A percentile compares a stretch with the other conserved stretches of the same genome.
phyloP scores from a whole-genome alignment of 768 basidiomycete genomes.

The Dentipellis fragilis region DNA sequence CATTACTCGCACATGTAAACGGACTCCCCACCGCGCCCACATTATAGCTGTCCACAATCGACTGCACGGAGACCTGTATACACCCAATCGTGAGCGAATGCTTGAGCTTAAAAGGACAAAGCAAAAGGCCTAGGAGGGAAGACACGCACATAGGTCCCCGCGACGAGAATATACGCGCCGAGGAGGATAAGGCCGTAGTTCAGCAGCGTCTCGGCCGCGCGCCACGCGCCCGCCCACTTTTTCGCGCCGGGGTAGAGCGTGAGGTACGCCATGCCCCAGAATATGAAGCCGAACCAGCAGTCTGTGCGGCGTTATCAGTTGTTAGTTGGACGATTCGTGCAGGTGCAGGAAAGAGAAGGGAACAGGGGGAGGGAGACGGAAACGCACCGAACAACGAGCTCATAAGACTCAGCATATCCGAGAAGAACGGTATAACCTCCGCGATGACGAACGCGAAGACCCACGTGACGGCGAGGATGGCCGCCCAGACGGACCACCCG shows the following conservation, averaged over 20 bases:
- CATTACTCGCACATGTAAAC: conserved; percentile 1
- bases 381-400: conserved; percentile 30
- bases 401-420: conserved; percentile 32
- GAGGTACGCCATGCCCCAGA: conserved; percentile 36
- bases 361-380: conserved; percentile 1
- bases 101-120: not conserved
- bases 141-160: conserved; percentile 29
- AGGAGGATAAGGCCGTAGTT: conserved; percentile 29
- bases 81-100: not conserved
- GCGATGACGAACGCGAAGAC: conserved; percentile 19
- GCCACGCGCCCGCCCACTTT: conserved; percentile 25
- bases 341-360: not conserved
- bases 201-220: conserved; percentile 25
- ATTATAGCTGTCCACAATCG: conserved; percentile 1
- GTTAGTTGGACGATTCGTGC: too few species aligned
- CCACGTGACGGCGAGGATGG: conserved; percentile 18
- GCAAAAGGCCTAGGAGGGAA: conserved; percentile 9
- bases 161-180: conserved; percentile 27
- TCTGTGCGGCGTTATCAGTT: too few species aligned
- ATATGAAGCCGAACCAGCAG: conserved; percentile 31
- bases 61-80: not conserved
- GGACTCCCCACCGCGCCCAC: not conserved
- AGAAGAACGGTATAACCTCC: conserved; percentile 24
- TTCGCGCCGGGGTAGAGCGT: conserved; percentile 25
- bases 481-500: conserved; percentile 17